These are phyloP conservation scores for Fraxinus platypoda DNA, from an alignment of 305 asterid genomes.

Conservation along the genomic window DNA sequence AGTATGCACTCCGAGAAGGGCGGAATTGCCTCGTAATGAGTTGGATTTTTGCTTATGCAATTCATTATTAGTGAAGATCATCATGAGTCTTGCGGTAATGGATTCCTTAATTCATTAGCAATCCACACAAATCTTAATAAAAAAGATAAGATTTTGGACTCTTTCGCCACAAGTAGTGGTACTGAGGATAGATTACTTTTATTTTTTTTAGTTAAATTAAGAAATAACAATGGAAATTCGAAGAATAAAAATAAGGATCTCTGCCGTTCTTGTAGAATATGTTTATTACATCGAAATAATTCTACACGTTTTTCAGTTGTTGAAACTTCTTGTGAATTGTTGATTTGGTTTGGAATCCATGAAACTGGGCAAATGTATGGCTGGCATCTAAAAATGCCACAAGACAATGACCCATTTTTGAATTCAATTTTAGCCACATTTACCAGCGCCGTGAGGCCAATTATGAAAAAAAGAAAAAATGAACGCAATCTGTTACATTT, in stretches of 20 bases:
- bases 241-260: no score
- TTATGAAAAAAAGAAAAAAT: not conserved
- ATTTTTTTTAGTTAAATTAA: no score
- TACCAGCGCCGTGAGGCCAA: not conserved
- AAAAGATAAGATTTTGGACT: not conserved
- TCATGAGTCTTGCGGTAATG: not conserved
- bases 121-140: not conserved
- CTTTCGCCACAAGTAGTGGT: not conserved
- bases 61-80: not conserved
- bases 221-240: not conserved
- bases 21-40: not conserved
- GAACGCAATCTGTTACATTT: not conserved
- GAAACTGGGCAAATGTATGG: not conserved
- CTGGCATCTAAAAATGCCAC: not conserved
- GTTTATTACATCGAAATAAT: not conserved
- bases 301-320: not conserved
- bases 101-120: not conserved
- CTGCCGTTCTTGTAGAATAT: not conserved
- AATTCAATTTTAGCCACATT: not conserved
- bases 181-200: no score
- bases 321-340: no score
- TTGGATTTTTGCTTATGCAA: not conserved
- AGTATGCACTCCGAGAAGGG: not conserved
- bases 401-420: no score
- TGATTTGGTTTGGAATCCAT: not conserved